Evolutionary conservation across 2,329 filamentous ascomycete genomes (phyloP), one percentile per base, ranked within the genome.

Genomic region (Alternaria hordeiaustralica): DNA sequence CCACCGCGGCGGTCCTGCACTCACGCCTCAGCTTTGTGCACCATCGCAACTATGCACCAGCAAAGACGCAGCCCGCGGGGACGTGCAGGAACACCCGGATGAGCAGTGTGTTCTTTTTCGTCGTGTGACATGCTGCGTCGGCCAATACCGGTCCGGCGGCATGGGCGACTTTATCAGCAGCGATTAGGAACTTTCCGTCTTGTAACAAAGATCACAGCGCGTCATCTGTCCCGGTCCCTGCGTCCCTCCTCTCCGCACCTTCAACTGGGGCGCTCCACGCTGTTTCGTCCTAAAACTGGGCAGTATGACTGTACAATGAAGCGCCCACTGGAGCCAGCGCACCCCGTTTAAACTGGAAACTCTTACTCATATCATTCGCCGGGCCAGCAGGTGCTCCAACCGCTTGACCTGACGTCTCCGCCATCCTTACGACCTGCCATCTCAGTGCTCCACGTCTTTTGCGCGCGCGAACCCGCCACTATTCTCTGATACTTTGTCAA

Each of bases 271-370:
- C 43, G 64, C 60, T 70, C 64, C 63, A 69, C 68, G 62, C 51
- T 56, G 68, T 69, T 70, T 71, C 68, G 65, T 70, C 71, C 67
- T 57, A 67, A 64, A 63, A 55, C 66, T 60, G 61, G 61, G 57
- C 59, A 66, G 55, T 54, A 62, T 58, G 50, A 53, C 64, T 61
- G 63, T 58, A 62, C 65, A 60, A 69, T 68, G 68, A 72, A 63
- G 62, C 64, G 55, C 66, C 70, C 41, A 71, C 69, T 76, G 73
- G 75, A 75, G 77, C 76, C 77, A 79, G 59, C 77, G 68, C 76
- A 78, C 63, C 67, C 62, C 63, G 61, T 50, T 61, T 61, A 66
- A 69, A 73, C 66, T 71, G 66, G 61, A 67, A 68, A 61, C 69
- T 74, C 65, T 70, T 72, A 70, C 72, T 72, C 68, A 71, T 69